phyloP scores from a whole-genome alignment of 2,329 filamentous ascomycete species.

The Phoma sp. region DNA sequence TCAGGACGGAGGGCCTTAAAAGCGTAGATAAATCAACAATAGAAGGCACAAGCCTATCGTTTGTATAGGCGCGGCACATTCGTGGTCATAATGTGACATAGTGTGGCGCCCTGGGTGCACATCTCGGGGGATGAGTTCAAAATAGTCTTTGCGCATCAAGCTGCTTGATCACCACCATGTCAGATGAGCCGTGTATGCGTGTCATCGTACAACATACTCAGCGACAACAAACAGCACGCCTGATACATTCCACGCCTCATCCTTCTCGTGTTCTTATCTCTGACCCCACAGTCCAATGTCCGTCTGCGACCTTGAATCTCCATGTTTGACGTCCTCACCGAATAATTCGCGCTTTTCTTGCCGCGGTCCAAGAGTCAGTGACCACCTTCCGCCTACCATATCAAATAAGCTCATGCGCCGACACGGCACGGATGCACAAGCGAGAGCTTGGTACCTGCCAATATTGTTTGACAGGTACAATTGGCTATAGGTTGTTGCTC shows the following conservation, averaged over 20 bases:
- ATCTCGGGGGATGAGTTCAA: too few species aligned
- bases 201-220: neutral
- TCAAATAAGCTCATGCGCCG: constrained; percentile 9
- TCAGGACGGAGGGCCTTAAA: neutral
- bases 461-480: neutral
- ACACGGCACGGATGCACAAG: constrained; percentile 14
- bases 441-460: constrained; percentile 10
- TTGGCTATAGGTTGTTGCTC: neutral
- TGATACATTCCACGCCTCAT: neutral
- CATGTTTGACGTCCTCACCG: neutral
- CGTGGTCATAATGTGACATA: too few species aligned
- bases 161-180: neutral
- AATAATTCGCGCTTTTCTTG: neutral
- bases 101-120: too few species aligned
- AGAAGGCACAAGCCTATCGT: too few species aligned
- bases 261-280: constrained; percentile 16
- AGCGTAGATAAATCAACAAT: too few species aligned
- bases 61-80: too few species aligned
- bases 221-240: neutral
- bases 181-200: neutral
- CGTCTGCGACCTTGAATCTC: constrained; percentile 1
- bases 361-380: constrained; percentile 3
- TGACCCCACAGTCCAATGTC: constrained; percentile 6
- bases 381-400: neutral
- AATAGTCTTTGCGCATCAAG: too few species aligned